Base-by-base conservation (phyloP, 371 early-diverging fungal genomes). In the Nematocida sp. region DNA sequence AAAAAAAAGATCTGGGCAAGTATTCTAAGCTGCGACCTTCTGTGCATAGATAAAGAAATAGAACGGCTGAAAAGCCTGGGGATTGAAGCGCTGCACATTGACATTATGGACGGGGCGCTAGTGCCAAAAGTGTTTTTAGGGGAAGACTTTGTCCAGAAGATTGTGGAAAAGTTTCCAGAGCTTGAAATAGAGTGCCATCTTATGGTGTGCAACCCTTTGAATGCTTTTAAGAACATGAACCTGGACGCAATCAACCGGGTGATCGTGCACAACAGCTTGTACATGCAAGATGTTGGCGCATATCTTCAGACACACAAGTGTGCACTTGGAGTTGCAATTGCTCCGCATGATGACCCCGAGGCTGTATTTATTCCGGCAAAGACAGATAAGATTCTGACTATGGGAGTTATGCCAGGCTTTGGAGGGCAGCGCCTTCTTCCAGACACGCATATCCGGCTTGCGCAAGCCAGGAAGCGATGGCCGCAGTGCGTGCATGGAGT, bases 301-400 rank as follows among this genome's bases (percentile, higher is more conserved):
- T 67, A 62, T 21, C 1, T 67, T 19, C 8, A 38, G 25, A 29
- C 1, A 25, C 62, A 60, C 7, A 41, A 19, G 19, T 56, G 62
- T 11, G 25, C 89, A 84, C 91, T 89, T 41, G 94, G 95, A 57
- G 86, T 95, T 31, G 91, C 94, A 1, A 81, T 97, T 53, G 94
- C 93, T 82, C 96, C 96, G 2, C 85, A 86, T 53, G 94, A 95
- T 0, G 86, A 88, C 4, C 86, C 90, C 25, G 41, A 58, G n/a
- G 38, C 40, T 17, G 34, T 67, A 23, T 21, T 7, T 19, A 36
- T 2, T n/a, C 34, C 46, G n/a, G 41, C 13, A 0, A 58, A 0
- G 13, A 80, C 89, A 54, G 94, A 93, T 70, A 89, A 90, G 88
- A 87, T 94, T 34, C 85, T 96, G 48, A 86, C 95, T 46, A 96